phyloP scores from a whole-genome alignment of 2,329 filamentous ascomycete species.

The Fusarium irregulare region DNA sequence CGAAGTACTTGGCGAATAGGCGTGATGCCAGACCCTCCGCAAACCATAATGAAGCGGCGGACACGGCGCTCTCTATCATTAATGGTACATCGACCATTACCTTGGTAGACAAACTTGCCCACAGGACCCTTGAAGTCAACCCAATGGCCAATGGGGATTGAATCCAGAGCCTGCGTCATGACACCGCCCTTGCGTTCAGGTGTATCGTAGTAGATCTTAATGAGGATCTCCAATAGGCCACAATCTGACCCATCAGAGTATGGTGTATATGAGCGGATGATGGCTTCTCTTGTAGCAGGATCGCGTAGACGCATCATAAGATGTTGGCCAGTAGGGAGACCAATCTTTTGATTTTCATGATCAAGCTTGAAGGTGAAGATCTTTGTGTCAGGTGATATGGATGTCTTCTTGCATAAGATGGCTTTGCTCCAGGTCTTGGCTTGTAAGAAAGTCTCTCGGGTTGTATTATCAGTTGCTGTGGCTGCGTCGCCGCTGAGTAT shows the following conservation, averaged over 20 bases:
- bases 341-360: slow-evolving; percentile 74
- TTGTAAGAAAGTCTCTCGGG: slow-evolving; percentile 75
- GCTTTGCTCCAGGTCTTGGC: slow-evolving; percentile 79
- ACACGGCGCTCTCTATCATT: slow-evolving; percentile 67
- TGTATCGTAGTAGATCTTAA: slow-evolving; percentile 83
- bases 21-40: slow-evolving; percentile 90
- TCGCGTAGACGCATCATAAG: slow-evolving; percentile 85
- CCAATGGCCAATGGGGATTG: slow-evolving; percentile 75
- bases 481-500: slow-evolving; percentile 61
- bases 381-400: slow-evolving; percentile 80
- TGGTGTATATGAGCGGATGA: slow-evolving; percentile 90
- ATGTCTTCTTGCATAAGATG: slow-evolving; percentile 73
- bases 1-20: slow-evolving; percentile 87
- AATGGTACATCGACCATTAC: slow-evolving; percentile 71
- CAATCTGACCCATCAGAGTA: slow-evolving; percentile 71
- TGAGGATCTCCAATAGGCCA: slow-evolving; percentile 77
- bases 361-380: slow-evolving; percentile 86
- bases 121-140: slow-evolving; percentile 91
- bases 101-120: slow-evolving; percentile 85
- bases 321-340: slow-evolving; percentile 87
- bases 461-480: slow-evolving; percentile 53
- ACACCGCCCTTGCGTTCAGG: slow-evolving; percentile 71
- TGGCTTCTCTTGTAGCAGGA: slow-evolving; percentile 73
- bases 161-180: slow-evolving; percentile 84
- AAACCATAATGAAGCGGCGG: slow-evolving; percentile 84